phyloP scores from a whole-genome alignment of 352 stramenopile genomes.

The Thraustochytrium striatum region DNA sequence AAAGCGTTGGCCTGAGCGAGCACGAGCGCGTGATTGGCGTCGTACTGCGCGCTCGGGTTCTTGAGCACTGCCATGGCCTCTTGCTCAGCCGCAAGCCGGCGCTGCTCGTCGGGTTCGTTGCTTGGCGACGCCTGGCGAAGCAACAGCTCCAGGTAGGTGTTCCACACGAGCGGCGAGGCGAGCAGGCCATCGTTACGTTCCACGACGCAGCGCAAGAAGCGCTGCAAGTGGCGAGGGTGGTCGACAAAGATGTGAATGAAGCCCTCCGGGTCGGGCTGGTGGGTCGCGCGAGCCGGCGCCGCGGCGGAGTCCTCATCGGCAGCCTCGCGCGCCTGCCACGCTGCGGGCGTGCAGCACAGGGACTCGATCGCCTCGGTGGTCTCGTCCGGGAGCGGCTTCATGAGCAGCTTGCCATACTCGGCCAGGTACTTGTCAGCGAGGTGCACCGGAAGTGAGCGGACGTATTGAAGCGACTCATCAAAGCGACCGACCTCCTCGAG shows the following conservation, averaged over 20 bases:
- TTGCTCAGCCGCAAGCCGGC: background rate
- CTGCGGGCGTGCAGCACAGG: slow-evolving; percentile 63
- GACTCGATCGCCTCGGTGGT: slow-evolving; percentile 81
- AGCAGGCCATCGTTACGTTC: background rate
- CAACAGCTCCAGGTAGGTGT: slow-evolving; percentile 45
- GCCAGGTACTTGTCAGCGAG: slow-evolving; percentile 57
- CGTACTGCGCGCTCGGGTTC: slow-evolving; percentile 79
- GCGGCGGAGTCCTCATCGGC: too few relatives aligned
- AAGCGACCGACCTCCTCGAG: slow-evolving; percentile 76
- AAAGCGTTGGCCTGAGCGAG: slow-evolving; percentile 83
- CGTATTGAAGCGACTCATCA: slow-evolving; percentile 81
- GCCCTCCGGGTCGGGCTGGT: slow-evolving; percentile 55
- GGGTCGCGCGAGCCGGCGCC: too few relatives aligned
- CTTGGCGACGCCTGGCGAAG: background rate
- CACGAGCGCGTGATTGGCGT: slow-evolving; percentile 85
- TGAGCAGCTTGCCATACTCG: slow-evolving; percentile 78
- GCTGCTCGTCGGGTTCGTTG: background rate
- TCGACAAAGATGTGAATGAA: slow-evolving; percentile 87
- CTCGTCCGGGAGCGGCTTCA: slow-evolving; percentile 73
- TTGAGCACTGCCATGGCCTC: slow-evolving; percentile 76
- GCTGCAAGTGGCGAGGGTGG: slow-evolving; percentile 73
- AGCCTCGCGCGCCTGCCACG: background rate
- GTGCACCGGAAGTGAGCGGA: slow-evolving; percentile 51
- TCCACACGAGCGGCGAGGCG: slow-evolving; percentile 45
- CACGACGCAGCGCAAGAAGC: slow-evolving; percentile 59